Evolutionary conservation across 1,139 yeast species (phyloP), one percentile per base, ranked within the genome.

Genomic region (Hyphopichia pseudoburtonii): DNA sequence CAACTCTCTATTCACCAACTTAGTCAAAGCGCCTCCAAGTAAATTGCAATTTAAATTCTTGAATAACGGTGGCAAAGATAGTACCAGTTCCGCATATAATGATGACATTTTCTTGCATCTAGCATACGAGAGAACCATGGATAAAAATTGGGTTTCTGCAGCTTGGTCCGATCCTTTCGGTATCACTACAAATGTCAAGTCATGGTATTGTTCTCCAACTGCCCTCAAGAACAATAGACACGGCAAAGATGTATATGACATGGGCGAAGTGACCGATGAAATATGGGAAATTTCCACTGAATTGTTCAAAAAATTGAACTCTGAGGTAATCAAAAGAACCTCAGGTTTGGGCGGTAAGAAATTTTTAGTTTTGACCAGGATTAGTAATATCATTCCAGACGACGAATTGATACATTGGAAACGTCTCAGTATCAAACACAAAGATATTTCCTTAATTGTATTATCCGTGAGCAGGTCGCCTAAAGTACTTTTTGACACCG

Each of bases 101-200:
- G 90, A 87, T 47, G 96, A 89, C 52, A 72, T 86, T 1, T 86
- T 82, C 47, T 66, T 92, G 28, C 97, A 90, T 55, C 69, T 92
- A 21, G 90, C 96, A 0, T 92, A 89, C 51, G 88, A 89, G 26
- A 59, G 95, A 37, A 85, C 96, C 0, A 69, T 77, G 4, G 96
- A 90, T 54, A 81, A 79, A 44, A 79, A 77, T 40, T 90, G 97
- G 96, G 70, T 88, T 34, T 79, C 83, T 19, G 95, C 88, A 0
- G 84, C 95, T 0, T 88, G 97, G 95, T 74, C 95, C 0, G 96
- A 90, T 53, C 92, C 92, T 35, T 73, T 76, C 51, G 96, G 96
- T 0, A 68, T 69, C 8, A 71, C 78, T 6, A 77, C 82, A 7
- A 71, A 71, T 39, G 75, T 82, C 1, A 84, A 81, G 47, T 76